A percentile compares a stretch with the other conserved stretches of the same genome.
Conservation (phyloP, 306 rosid species). For the Oxytropis ochrocephala region DNA sequence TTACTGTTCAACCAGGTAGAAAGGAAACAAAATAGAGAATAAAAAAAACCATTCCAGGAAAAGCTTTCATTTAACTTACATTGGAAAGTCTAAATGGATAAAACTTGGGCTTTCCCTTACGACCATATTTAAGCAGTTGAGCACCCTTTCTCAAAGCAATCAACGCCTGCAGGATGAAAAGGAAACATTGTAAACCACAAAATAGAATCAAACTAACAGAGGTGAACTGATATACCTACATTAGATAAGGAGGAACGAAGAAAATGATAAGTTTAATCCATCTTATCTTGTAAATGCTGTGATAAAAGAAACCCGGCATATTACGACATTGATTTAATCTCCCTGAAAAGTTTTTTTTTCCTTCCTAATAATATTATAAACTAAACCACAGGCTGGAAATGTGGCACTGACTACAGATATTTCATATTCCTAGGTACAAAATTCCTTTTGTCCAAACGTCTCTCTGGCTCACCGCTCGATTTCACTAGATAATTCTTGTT, state of each 20-base stretch:
- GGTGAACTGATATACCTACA: background rate
- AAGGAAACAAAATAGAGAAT: background rate
- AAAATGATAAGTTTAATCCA: background rate
- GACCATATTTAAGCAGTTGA: constrained; percentile 94
- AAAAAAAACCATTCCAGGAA: constrained; percentile 3
- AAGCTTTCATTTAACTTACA: constrained; percentile 47
- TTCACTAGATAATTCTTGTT: background rate
- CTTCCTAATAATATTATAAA: background rate
- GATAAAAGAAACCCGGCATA: background rate
- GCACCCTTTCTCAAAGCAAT: constrained; percentile 89
- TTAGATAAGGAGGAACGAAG: background rate
- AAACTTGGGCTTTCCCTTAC: constrained; percentile 98
- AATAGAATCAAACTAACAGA: background rate
- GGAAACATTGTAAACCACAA: constrained; percentile 11
- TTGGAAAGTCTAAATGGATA: constrained; percentile 81
- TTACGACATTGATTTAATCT: background rate
- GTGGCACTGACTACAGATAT: background rate
- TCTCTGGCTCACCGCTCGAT: background rate
- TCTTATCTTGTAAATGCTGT: background rate
- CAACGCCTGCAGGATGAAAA: constrained; percentile 56
- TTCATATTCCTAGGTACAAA: background rate
- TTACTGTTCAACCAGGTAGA: constrained; percentile 2
- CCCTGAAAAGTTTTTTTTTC: background rate
- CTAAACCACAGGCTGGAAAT: background rate
- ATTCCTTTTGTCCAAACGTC: background rate